Evolutionary conservation across 805 yeast species (phyloP), one percentile per base, ranked within the genome.

Genomic region (Saturnispora gosingensis): DNA sequence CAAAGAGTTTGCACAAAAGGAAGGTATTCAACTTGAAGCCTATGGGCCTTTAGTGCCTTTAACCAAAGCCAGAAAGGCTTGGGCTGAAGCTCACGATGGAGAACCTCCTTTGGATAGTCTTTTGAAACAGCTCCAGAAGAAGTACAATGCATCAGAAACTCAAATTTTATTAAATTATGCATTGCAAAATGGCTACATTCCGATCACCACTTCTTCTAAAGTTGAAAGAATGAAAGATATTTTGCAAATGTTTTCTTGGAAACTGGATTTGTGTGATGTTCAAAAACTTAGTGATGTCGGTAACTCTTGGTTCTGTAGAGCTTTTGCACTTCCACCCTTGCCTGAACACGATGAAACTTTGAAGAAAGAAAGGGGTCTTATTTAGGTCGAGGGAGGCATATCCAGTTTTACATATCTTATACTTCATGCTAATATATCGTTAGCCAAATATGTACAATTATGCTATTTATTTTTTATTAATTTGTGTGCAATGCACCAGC

Each of bases 111-210:
- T 70, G 46, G 65, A 67, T 44, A 64, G 66, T 5, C 61, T 69
- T 38, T 61, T 76, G 30, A 57, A 54, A 13, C 55, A 56, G 20
- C 49, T 70, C 43, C 59, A 68, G 2, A 53, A 57, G 13, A 74
- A 75, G 57, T 70, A 75, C 56, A 58, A 58, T 28, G 71, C 66
- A 54, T 58, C 72, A 2, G 62, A 60, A n/a, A 67, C 64, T 7
- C 79, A 76, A 55, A 62, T 75, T 15, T 66, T 76, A 56, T 66
- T 76, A 53, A 70, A 74, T 59, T 76, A 76, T 73, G 69, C 64
- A 20, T 61, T 69, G 32, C 72, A 74, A 53, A 64, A 57, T 36
- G 74, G 72, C 2, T 62, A 74, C 20, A 66, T 76, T 53, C 75
- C 79, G 0, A 63, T 76, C 44, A 75, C 80, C 18, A 74, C 79